Percentiles rank a stretch among this genome's conserved stretches.
Conservation (phyloP, 1,284 basidiomycete genomes). For the Xerocomus amazonicus region DNA sequence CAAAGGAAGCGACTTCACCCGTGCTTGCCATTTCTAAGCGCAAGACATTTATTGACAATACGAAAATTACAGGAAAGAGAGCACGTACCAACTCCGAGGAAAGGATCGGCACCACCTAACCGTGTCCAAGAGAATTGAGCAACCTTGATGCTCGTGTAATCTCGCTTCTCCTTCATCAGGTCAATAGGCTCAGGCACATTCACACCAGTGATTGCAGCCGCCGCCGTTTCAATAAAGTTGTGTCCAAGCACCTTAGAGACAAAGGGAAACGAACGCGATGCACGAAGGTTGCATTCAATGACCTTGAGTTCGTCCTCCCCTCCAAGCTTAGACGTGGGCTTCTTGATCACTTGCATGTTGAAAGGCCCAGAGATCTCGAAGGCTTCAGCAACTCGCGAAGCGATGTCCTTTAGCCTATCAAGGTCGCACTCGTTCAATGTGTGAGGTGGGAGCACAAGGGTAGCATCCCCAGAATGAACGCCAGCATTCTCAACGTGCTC, state of each 20-base stretch:
- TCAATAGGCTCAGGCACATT: conserved; percentile 94
- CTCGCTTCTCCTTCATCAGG: conserved; percentile 85
- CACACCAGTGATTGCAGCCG: conserved; percentile 86
- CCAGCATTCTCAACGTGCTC: too few relatives aligned
- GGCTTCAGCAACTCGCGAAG: too few relatives aligned
- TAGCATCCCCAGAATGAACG: too few relatives aligned
- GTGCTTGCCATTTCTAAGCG: conserved; percentile 93
- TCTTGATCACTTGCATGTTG: too few relatives aligned
- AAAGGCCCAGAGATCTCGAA: too few relatives aligned
- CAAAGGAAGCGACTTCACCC: conserved; percentile 98
- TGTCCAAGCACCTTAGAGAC: conserved; percentile 96
- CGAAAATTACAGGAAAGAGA: neutral
- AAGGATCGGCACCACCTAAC: conserved; percentile 91
- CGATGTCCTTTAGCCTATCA: too few relatives aligned
- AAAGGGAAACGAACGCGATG: conserved; percentile 98
- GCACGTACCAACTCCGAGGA: conserved; percentile 85
- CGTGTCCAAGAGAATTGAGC: conserved; percentile 99
- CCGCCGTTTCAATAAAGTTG: conserved; percentile 97
- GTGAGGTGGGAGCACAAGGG: too few relatives aligned
- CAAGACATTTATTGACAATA: neutral
- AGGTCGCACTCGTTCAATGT: too few relatives aligned
- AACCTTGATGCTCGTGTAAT: conserved; percentile 97
- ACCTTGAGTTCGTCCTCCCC: too few relatives aligned
- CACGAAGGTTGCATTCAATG: too few relatives aligned
- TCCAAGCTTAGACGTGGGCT: too few relatives aligned